These are phyloP conservation scores for Shiraia sp. DNA, from an alignment of 2,329 filamentous ascomycete genomes.

Conservation along the genomic window DNA sequence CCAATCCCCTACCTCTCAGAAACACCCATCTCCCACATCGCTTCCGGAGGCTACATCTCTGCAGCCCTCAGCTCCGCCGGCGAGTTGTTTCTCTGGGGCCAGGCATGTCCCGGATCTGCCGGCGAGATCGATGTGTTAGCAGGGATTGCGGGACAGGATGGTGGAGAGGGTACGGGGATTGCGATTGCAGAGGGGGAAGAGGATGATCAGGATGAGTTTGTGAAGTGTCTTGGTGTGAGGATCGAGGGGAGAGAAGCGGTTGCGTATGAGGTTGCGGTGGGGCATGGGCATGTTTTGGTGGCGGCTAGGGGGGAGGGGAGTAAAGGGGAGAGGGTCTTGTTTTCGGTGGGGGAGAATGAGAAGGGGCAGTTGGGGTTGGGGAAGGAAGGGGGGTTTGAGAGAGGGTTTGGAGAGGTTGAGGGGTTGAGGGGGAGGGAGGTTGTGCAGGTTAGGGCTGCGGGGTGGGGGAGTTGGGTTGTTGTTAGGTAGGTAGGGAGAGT, in stretches of 20 bases:
- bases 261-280: slow-evolving; percentile 32
- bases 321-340: slow-evolving; percentile 17
- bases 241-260: slow-evolving; percentile 22
- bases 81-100: slow-evolving; percentile 41
- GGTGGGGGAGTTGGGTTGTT: slow-evolving; percentile 14
- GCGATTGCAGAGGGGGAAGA: slow-evolving; percentile 6
- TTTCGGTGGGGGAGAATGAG: slow-evolving; percentile 29
- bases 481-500: too few species aligned
- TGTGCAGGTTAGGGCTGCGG: slow-evolving; percentile 22
- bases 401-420: slow-evolving; percentile 25
- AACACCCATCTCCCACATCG: slow-evolving; percentile 24
- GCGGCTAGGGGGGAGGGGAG: slow-evolving; percentile 14
- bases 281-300: slow-evolving; percentile 33
- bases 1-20: slow-evolving; percentile 33
- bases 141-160: background rate
- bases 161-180: background rate
- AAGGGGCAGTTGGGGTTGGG: slow-evolving; percentile 30
- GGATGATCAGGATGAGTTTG: slow-evolving; percentile 30
- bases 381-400: slow-evolving; percentile 10
- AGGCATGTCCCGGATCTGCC: slow-evolving; percentile 25
- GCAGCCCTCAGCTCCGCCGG: slow-evolving; percentile 35
- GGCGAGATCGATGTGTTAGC: slow-evolving; percentile 23
- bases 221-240: slow-evolving; percentile 25
- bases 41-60: slow-evolving; percentile 37
- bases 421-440: slow-evolving; percentile 22